Percentiles rank a stretch among this genome's conserved stretches.
Evolutionary conservation across 352 stramenopile genomes (phyloP).

Genomic region (Phytophthora sp.): DNA sequence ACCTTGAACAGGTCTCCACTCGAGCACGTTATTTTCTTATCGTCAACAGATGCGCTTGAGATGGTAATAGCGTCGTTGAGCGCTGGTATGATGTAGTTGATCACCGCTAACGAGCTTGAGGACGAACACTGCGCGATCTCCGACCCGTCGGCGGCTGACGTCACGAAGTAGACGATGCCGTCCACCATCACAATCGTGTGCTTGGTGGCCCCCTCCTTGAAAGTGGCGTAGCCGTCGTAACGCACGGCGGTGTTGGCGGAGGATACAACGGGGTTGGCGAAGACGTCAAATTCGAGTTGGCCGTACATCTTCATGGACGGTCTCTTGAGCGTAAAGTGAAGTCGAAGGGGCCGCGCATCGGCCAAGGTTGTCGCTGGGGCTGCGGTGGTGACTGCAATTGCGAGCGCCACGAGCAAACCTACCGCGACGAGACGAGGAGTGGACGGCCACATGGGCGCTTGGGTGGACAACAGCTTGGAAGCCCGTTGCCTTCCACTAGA

Average conservation of each 20-base stretch:
- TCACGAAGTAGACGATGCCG: constrained; percentile 41
- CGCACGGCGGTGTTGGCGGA: constrained; percentile 22
- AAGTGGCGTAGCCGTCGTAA: constrained; percentile 36
- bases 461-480: background rate
- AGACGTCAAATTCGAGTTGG: constrained; percentile 38
- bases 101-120: constrained; percentile 22
- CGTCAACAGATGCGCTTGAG: constrained; percentile 7
- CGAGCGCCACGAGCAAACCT: constrained; percentile 9
- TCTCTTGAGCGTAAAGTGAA: constrained; percentile 45
- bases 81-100: constrained; percentile 35
- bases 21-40: constrained; percentile 30
- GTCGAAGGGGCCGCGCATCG: constrained; percentile 34
- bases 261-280: constrained; percentile 41
- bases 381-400: constrained; percentile 3
- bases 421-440: constrained; percentile 7
- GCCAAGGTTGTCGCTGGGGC: constrained; percentile 16
- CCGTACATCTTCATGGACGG: constrained; percentile 41
- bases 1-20: constrained; percentile 38
- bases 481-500: constrained; percentile 3
- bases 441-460: constrained; percentile 9
- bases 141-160: constrained; percentile 9
- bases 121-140: constrained; percentile 27
- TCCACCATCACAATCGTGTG: constrained; percentile 40
- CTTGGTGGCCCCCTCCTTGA: constrained; percentile 26
- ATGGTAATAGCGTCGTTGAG: constrained; percentile 30